A percentile compares a stretch with the other conserved stretches of the same genome.
Evolutionary conservation across 164 flowering plant species (phyloP).

Genomic region (Vitis rupestris): DNA sequence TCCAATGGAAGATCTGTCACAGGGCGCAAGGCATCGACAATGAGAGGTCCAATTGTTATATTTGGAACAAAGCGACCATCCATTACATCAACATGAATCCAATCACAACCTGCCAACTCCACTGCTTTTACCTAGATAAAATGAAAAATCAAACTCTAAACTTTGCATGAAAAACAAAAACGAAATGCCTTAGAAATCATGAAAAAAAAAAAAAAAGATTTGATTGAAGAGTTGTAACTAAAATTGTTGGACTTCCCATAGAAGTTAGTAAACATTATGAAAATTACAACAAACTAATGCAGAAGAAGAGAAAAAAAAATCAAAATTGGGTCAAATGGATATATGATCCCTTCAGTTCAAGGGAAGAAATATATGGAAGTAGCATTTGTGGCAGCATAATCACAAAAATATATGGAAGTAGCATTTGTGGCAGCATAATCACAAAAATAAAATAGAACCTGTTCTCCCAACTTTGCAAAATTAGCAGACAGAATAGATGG

Average conservation of each 20-base stretch:
- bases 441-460: slow-evolving; percentile 39
- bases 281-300: too few species aligned
- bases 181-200: too few species aligned
- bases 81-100: slow-evolving; percentile 99
- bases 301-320: too few species aligned
- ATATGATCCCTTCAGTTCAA: neutral
- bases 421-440: neutral
- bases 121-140: slow-evolving; percentile 89
- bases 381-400: neutral
- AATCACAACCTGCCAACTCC: slow-evolving; percentile 97
- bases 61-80: slow-evolving; percentile 99
- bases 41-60: slow-evolving; percentile 96
- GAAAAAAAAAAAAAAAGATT: too few species aligned
- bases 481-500: slow-evolving; percentile 98
- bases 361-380: neutral
- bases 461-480: slow-evolving; percentile 93
- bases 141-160: slow-evolving; percentile 10
- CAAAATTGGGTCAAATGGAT: too few species aligned
- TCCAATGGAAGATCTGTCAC: slow-evolving; percentile 96
- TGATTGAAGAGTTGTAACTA: too few species aligned
- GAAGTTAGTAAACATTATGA: neutral
- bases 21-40: slow-evolving; percentile 96
- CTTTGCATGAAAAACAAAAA: too few species aligned
- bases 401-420: neutral
- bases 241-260: neutral